Percentiles rank a stretch among this genome's conserved stretches.
phyloP scores from a whole-genome alignment of 768 basidiomycete genomes.

The Trametes villosa region DNA sequence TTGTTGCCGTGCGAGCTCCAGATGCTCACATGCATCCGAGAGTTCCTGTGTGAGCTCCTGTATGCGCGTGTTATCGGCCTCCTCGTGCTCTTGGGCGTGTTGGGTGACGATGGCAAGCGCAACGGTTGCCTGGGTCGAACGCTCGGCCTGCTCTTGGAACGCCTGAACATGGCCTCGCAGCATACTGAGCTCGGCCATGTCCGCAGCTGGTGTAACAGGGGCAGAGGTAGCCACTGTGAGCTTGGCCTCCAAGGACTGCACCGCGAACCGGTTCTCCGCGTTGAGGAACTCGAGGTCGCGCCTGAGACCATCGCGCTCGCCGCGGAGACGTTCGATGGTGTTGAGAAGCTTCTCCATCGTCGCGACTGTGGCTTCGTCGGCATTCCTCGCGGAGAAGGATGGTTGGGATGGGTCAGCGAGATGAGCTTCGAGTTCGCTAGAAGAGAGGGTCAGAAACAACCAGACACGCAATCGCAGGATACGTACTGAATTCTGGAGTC shows the following conservation, averaged over 20 bases:
- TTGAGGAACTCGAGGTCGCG: conserved; percentile 71
- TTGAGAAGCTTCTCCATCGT: conserved; percentile 53
- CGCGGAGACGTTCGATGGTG: conserved; percentile 68
- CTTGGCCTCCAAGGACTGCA: conserved; percentile 60
- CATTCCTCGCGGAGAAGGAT: background rate
- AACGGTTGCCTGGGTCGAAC: conserved; percentile 7
- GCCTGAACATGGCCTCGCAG: conserved; percentile 23
- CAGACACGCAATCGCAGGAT: too few relatives aligned
- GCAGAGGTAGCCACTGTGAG: conserved; percentile 38
- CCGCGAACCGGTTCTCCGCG: conserved; percentile 65
- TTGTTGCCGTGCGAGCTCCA: background rate
- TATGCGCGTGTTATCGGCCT: background rate
- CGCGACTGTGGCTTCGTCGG: conserved; percentile 23
- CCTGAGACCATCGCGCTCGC: conserved; percentile 64
- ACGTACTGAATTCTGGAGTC: conserved; percentile 7
- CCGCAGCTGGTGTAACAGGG: conserved; percentile 8
- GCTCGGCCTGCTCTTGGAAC: conserved; percentile 15
- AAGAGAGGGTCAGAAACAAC: background rate
- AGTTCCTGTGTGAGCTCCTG: conserved; percentile 8
- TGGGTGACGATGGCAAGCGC: conserved; percentile 25
- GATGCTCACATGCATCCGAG: background rate
- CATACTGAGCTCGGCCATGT: conserved; percentile 20
- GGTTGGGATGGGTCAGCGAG: conserved; percentile 1
- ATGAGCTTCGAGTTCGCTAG: conserved; percentile 23
- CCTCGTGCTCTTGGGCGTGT: background rate